Base-by-base conservation (phyloP, 1,139 yeast genomes). In the Arxiozyma slooffiae region DNA sequence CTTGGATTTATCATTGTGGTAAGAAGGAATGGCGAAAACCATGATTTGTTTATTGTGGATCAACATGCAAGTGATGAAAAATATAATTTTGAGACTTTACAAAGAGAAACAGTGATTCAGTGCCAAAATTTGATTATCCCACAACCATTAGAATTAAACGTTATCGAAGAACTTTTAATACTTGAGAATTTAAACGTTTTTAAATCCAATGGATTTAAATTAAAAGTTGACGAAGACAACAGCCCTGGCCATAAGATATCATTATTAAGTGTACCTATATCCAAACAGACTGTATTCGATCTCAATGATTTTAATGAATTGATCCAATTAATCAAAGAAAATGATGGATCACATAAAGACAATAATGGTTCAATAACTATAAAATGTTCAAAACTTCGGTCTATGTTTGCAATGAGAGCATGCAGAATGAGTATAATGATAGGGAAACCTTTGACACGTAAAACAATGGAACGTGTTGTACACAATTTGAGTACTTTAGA, bases 41-140 rank as follows among this genome's bases (percentile, higher is more conserved):
- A 70, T 41, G 88, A 87, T 62, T 64, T 92, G 42, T 89, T 92
- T 60, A 90, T 92, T 44, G 77, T 92, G 47, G 99, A 92, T 65
- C 99, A 92, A 67, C 99, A 92, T 70, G 98, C 98, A 0, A 86
- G 96, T 56, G 98, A 92, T 68, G 99, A 92, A 63, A 92, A 89
- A 61, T 87, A 62, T 68, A 92, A 92, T 66, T 92, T 87, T 71
- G 98, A 94, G 64, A 73, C 72, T 49, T 69, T 88, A 20, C 80
- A 78, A 53, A 63, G 67, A 26, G 74, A 73, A 11, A 80, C 85
- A 0, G 67, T 70, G 0, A 79, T 87, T 57, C 76, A 79, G 47
- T 74, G 76, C 43, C 98, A 92, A 66, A 80, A 81, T 1, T 71
- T 92, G 48, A 86, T 92, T 8, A 69, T 71, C 0, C 95, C 96